Evolutionary conservation across 345 rosid species (phyloP), one percentile per base, ranked within the genome.

Genomic region (Rhizophora apiculata): DNA sequence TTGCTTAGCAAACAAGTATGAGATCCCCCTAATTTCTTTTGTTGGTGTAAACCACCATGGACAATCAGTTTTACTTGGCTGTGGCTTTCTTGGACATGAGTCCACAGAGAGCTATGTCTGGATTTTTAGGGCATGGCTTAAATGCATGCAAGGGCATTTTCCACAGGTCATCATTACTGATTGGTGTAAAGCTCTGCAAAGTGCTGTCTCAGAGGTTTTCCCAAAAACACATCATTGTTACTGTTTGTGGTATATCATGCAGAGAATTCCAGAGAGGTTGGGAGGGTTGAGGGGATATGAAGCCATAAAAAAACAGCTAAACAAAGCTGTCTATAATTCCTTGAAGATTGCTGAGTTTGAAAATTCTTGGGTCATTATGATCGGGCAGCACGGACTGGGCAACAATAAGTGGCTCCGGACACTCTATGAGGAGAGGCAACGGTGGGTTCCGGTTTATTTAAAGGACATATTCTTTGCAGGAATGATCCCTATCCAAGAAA

Each of bases 21-120:
- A 78, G 82, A 64, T 78, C 57, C 82, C 82, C 0, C 70, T 78
- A 2, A 77, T 74, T 49, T 67, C 82, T 18, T 74, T 78, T 62
- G 67, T 74, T 6, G 78, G 78, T 8, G 52, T 62, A 24, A 78
- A 78, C 65, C 82, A 74, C 57, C 82, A 78, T 30, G 78, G 78
- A 26, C 82, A 78, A 60, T 46, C 72, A 10, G 70, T 78, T 36
- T 58, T 78, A 60, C 72, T 78, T 39, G 81, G 81, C 19, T 70
- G 78, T 57, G 82, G 75, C 36, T 65, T 78, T 60, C 82, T 78
- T 62, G 72, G 75, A 21, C 68, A 71, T 6, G 78, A 78, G 72
- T 54, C 63, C 36, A 63, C 60, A 22, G 78, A 65, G 63, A 60
- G 71, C 30, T 78, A 78, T 63, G 27, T 57, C 54, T 73, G 81